Evolutionary conservation across 495 filamentous ascomycete genomes (phyloP).

Genomic region (Xylaria grammica): DNA sequence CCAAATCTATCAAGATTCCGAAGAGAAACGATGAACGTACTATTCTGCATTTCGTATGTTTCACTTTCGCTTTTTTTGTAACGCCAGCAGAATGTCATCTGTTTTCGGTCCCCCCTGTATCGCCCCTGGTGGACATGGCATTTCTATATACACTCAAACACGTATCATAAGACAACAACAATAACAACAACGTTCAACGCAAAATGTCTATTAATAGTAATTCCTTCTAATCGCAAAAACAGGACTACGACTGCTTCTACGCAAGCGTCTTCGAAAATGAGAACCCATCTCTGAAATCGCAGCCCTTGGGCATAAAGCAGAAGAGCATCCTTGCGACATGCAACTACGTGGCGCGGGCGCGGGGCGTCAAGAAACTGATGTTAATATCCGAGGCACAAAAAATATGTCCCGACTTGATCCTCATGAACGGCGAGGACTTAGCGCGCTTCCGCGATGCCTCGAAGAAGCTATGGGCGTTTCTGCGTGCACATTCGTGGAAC

Average conservation of each 20-base stretch:
- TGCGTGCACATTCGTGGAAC: constrained; percentile 74
- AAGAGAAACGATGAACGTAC: constrained; percentile 67
- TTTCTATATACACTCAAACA: neutral
- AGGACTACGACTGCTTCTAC: constrained; percentile 96
- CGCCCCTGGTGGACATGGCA: neutral
- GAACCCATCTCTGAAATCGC: constrained; percentile 70
- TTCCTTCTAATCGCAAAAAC: constrained; percentile 19
- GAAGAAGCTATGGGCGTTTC: constrained; percentile 74
- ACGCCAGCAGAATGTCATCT: neutral
- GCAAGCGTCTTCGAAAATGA: constrained; percentile 85
- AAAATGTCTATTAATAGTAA: neutral
- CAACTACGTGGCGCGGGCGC: constrained; percentile 84
- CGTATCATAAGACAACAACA: neutral
- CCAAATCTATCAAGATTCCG: constrained; percentile 40
- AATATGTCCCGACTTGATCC: constrained; percentile 81
- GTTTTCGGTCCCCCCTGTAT: neutral
- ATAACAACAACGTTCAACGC: neutral
- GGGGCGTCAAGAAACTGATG: constrained; percentile 83
- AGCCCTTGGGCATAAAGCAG: constrained; percentile 68
- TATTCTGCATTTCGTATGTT: constrained; percentile 80
- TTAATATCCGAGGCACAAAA: constrained; percentile 80
- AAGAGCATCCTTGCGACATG: constrained; percentile 94
- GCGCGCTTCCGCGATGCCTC: constrained; percentile 84
- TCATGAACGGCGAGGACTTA: constrained; percentile 86
- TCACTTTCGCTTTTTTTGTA: neutral